These are phyloP conservation scores for Phoma sp. DNA, from an alignment of 2,329 filamentous ascomycete species.

Conservation along the genomic window DNA sequence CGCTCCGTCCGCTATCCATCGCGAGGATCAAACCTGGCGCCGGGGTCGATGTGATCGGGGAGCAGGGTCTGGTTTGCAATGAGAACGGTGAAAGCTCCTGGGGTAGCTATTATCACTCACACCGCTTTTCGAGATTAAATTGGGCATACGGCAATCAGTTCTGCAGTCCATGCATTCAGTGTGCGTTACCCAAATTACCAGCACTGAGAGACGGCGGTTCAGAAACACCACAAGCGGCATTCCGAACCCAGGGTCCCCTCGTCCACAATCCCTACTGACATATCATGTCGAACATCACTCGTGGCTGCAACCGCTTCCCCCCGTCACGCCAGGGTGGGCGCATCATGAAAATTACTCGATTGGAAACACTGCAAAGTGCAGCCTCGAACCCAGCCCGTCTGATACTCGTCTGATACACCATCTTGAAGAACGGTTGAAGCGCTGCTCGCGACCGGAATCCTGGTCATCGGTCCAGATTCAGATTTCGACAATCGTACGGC, in stretches of 20 bases:
- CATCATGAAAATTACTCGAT: neutral
- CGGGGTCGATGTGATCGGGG: slow-evolving; percentile 3
- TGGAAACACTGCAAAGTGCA: neutral
- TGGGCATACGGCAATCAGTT: neutral
- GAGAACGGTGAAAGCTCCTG: neutral
- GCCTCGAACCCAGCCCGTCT: neutral
- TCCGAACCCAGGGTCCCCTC: slow-evolving; percentile 1
- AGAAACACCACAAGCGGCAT: neutral
- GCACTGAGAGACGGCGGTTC: neutral
- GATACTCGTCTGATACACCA: no score
- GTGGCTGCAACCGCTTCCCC: slow-evolving; percentile 9
- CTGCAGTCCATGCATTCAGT: neutral
- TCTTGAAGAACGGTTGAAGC: slow-evolving; percentile 6
- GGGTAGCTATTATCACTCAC: neutral
- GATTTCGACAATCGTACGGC: slow-evolving; percentile 18
- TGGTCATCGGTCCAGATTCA: slow-evolving; percentile 20
- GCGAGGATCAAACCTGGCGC: slow-evolving; percentile 6
- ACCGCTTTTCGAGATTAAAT: slow-evolving; percentile 8
- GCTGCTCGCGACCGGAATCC: slow-evolving; percentile 17
- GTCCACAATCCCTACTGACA: slow-evolving; percentile 7
- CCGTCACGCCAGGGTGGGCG: slow-evolving; percentile 6
- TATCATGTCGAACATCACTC: neutral
- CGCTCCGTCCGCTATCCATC: slow-evolving; percentile 11
- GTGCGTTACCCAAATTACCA: neutral
- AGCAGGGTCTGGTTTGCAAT: neutral